phyloP scores from a whole-genome alignment of 169 alveolate genomes.

The Plasmodium inui region DNA sequence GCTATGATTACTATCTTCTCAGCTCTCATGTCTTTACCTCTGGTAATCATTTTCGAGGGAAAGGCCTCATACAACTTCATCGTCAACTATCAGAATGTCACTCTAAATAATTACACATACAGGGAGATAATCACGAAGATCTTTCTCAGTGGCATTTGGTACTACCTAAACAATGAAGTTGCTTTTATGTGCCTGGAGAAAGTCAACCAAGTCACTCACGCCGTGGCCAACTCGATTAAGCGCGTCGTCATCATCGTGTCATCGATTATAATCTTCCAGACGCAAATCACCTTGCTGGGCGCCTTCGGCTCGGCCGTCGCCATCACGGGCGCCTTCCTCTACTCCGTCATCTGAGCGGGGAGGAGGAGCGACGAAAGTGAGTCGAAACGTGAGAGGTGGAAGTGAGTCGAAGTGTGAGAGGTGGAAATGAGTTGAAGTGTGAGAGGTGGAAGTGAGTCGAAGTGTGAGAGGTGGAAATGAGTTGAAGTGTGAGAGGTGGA shows the following conservation, averaged over 20 bases:
- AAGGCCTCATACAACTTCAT: conserved; percentile 28
- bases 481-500: too few relatives aligned
- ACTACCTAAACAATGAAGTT: conserved; percentile 86
- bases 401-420: too few relatives aligned
- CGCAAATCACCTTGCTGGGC: conserved; percentile 84
- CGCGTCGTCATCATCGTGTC: conserved; percentile 86
- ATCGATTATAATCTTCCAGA: conserved; percentile 82
- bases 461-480: background rate
- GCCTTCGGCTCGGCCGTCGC: conserved; percentile 86
- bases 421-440: too few relatives aligned
- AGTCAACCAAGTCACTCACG: conserved; percentile 88
- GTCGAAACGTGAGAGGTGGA: background rate
- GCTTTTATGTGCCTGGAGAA: conserved; percentile 87
- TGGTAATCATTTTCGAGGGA: conserved; percentile 81
- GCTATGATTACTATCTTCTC: conserved; percentile 84
- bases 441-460: background rate
- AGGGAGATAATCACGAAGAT: conserved; percentile 38
- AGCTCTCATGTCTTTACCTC: conserved; percentile 82
- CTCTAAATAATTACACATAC: conserved; percentile 66
- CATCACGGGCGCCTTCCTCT: conserved; percentile 83
- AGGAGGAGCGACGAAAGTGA: background rate
- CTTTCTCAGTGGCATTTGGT: conserved; percentile 82
- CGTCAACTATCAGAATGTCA: background rate
- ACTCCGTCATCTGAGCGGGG: conserved; percentile 77
- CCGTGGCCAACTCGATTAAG: conserved; percentile 88